Conservation (phyloP, 2,329 filamentous ascomycete species). For the Penicillium glabrum region DNA sequence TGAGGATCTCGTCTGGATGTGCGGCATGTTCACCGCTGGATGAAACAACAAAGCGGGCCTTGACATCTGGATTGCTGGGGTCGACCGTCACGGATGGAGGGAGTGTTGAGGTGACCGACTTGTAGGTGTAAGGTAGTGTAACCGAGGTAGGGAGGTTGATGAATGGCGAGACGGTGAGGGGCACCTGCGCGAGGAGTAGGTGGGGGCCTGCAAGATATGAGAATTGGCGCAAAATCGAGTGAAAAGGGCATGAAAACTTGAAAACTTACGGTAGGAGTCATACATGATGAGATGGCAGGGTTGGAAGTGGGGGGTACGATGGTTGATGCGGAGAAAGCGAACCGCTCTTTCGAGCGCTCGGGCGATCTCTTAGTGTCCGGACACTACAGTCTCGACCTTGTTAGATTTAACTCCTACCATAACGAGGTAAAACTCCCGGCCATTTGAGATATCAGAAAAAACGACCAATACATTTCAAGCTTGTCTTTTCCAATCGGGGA, state of each 20-base stretch:
- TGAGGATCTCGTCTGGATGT: constrained; percentile 81
- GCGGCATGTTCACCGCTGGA: constrained; percentile 77
- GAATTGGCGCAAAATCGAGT: not conserved
- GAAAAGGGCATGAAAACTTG: constrained; percentile 17
- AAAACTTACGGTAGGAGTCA: constrained; percentile 44
- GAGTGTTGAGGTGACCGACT: constrained; percentile 80
- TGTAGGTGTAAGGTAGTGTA: constrained; percentile 94
- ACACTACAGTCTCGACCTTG: no score
- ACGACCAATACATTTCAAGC: no score
- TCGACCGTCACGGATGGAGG: constrained; percentile 68
- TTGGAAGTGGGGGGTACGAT: not conserved
- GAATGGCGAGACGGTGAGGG: constrained; percentile 91
- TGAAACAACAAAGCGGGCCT: constrained; percentile 74
- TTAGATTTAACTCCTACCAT: no score
- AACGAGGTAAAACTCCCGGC: no score
- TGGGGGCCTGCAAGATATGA: constrained; percentile 62
- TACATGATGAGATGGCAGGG: constrained; percentile 36
- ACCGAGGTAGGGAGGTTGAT: constrained; percentile 85
- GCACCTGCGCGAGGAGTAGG: constrained; percentile 86
- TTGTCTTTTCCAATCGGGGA: no score
- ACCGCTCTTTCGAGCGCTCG: not conserved
- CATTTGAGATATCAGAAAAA: no score
- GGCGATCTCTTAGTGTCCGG: no score
- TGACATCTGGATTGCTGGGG: constrained; percentile 40
- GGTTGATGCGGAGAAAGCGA: not conserved